A percentile compares a stretch with the other conserved stretches of the same genome.
Conservation (phyloP, 257 asterid species). For the Asclepias syriaca region DNA sequence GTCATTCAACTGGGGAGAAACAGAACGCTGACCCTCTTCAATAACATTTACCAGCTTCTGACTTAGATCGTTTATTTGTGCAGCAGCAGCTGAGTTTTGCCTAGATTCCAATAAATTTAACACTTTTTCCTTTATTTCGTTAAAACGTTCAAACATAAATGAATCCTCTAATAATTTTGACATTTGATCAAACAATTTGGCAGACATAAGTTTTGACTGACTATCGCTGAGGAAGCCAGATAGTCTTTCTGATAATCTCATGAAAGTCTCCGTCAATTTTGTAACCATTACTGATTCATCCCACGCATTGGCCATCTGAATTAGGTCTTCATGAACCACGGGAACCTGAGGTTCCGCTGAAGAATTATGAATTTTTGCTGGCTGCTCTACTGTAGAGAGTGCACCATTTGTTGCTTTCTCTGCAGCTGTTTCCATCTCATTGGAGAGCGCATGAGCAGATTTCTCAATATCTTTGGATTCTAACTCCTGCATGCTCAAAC, state of each 20-base stretch:
- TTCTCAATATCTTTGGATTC: conserved; percentile 57
- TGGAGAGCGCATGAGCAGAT: conserved; percentile 51
- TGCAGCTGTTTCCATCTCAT: conserved; percentile 55
- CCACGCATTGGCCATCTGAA: conserved; percentile 43
- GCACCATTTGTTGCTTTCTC: conserved; percentile 42
- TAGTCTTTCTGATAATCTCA: conserved; percentile 70
- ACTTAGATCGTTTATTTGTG: conserved; percentile 72
- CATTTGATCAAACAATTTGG: conserved; percentile 76
- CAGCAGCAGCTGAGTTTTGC: conserved; percentile 63
- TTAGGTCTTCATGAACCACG: conserved; percentile 37
- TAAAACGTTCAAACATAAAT: conserved; percentile 56
- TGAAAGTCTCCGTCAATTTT: conserved; percentile 67
- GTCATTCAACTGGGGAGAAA: conserved; percentile 75
- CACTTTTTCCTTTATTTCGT: conserved; percentile 52
- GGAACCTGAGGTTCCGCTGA: conserved; percentile 37
- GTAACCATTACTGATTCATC: conserved; percentile 75
- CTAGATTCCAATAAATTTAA: conserved; percentile 55
- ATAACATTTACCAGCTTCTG: conserved; percentile 70
- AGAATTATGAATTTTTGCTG: conserved; percentile 25
- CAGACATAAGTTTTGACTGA: conserved; percentile 71
- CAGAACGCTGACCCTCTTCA: conserved; percentile 91
- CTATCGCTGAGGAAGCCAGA: conserved; percentile 89
- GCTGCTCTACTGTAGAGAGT: conserved; percentile 35
- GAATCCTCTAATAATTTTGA: conserved; percentile 77
- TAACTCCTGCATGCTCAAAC: conserved; percentile 62